phyloP scores from a whole-genome alignment of 2,329 filamentous ascomycete species.

The Alternaria conjuncta region DNA sequence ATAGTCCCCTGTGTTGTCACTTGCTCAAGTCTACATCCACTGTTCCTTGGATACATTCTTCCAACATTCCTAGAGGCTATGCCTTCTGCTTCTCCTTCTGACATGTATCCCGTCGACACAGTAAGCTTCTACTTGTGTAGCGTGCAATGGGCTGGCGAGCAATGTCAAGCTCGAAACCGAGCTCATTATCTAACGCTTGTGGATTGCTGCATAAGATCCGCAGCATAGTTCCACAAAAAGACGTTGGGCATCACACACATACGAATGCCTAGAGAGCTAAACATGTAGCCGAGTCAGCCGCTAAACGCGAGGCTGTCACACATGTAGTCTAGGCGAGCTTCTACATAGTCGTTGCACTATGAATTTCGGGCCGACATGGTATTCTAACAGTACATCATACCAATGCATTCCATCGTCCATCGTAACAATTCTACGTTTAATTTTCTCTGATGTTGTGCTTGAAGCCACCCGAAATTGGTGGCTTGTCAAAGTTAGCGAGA shows the following conservation, averaged over 20 bases:
- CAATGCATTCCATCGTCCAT: background rate
- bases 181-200: background rate
- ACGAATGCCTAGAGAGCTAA: background rate
- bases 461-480: background rate
- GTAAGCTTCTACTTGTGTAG: background rate
- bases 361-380: background rate
- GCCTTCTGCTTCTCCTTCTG: background rate
- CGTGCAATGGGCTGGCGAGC: background rate
- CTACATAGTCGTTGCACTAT: background rate
- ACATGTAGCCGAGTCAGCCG: background rate
- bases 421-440: background rate
- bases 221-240: background rate
- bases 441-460: background rate
- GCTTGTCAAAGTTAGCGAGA: slow-evolving; percentile 1
- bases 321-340: background rate
- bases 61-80: background rate
- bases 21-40: background rate
- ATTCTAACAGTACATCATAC: background rate
- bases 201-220: background rate
- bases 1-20: background rate
- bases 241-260: background rate
- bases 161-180: background rate
- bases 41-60: too few relatives aligned
- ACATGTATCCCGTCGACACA: background rate
- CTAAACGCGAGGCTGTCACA: background rate